A percentile compares a stretch with the other conserved stretches of the same genome.
phyloP scores from a whole-genome alignment of 352 stramenopile genomes.

The Globisporangium cederbergense region DNA sequence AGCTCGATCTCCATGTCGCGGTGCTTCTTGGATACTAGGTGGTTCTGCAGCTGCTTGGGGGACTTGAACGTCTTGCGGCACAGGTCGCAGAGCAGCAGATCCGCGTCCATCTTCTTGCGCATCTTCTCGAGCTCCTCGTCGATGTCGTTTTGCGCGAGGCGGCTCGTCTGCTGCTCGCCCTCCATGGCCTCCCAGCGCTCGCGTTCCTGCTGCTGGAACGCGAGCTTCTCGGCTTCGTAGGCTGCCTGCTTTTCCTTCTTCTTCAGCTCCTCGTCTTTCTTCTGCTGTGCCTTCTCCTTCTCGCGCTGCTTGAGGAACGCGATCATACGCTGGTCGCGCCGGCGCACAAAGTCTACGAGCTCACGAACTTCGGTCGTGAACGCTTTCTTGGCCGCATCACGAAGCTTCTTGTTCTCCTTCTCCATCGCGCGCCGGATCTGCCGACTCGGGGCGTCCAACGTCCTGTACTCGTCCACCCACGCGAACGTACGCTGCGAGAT shows the following conservation, averaged over 20 bases:
- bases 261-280: slow-evolving; percentile 46
- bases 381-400: slow-evolving; percentile 68
- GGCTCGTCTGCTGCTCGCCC: slow-evolving; percentile 39
- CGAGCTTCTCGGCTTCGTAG: slow-evolving; percentile 53
- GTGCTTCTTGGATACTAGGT: slow-evolving; percentile 81
- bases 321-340: slow-evolving; percentile 69
- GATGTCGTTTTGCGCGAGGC: slow-evolving; percentile 50
- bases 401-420: slow-evolving; percentile 88
- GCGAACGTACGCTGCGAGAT: slow-evolving; percentile 67
- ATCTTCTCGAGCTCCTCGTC: slow-evolving; percentile 62
- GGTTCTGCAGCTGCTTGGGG: slow-evolving; percentile 76
- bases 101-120: slow-evolving; percentile 63
- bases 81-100: slow-evolving; percentile 70
- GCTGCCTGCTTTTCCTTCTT: slow-evolving; percentile 56
- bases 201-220: slow-evolving; percentile 68
- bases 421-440: slow-evolving; percentile 80
- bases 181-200: slow-evolving; percentile 47
- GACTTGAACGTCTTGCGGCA: slow-evolving; percentile 87
- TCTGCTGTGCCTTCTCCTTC: slow-evolving; percentile 45
- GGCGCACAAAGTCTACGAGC: slow-evolving; percentile 81
- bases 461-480: slow-evolving; percentile 84
- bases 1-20: slow-evolving; percentile 69
- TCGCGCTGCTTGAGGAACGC: slow-evolving; percentile 67
- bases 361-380: slow-evolving; percentile 78
- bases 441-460: slow-evolving; percentile 71